Percentiles rank a stretch among this genome's conserved stretches.
phyloP scores from a whole-genome alignment of 495 filamentous ascomycete genomes.

The Paragyromitra xinjiangensis region DNA sequence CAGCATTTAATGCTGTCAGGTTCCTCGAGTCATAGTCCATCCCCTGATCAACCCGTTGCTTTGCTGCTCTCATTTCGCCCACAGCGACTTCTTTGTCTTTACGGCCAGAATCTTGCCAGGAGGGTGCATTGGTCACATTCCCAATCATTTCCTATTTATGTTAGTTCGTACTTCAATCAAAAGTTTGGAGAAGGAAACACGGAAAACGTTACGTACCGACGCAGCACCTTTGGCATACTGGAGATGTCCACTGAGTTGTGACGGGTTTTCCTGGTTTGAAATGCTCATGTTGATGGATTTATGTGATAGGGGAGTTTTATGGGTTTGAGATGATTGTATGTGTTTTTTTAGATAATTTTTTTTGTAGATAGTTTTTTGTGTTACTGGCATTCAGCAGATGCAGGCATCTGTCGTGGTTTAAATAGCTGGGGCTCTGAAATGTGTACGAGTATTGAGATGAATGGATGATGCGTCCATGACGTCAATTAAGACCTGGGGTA shows the following conservation, averaged over 20 bases:
- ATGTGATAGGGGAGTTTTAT: not conserved
- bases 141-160: slow-evolving; percentile 39
- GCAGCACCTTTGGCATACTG: slow-evolving; percentile 50
- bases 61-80: slow-evolving; percentile 38
- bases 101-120: slow-evolving; percentile 37
- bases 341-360: slow-evolving; percentile 15
- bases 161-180: not conserved
- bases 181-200: not conserved
- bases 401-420: slow-evolving; percentile 13
- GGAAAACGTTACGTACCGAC: slow-evolving; percentile 22
- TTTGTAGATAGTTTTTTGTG: not conserved
- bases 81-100: slow-evolving; percentile 39
- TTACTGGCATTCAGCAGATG: too few relatives aligned
- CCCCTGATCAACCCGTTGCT: slow-evolving; percentile 36
- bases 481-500: slow-evolving; percentile 23
- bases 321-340: not conserved
- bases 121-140: slow-evolving; percentile 20
- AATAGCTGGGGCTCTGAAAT: not conserved
- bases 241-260: slow-evolving; percentile 48
- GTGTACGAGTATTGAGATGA: not conserved
- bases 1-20: slow-evolving; percentile 21
- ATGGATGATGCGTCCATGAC: slow-evolving; percentile 31
- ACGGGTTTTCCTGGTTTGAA: slow-evolving; percentile 32
- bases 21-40: slow-evolving; percentile 34
- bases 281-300: slow-evolving; percentile 11